Evolutionary conservation across 169 alveolate species (phyloP).

Genomic region (Eimeria tenella): DNA sequence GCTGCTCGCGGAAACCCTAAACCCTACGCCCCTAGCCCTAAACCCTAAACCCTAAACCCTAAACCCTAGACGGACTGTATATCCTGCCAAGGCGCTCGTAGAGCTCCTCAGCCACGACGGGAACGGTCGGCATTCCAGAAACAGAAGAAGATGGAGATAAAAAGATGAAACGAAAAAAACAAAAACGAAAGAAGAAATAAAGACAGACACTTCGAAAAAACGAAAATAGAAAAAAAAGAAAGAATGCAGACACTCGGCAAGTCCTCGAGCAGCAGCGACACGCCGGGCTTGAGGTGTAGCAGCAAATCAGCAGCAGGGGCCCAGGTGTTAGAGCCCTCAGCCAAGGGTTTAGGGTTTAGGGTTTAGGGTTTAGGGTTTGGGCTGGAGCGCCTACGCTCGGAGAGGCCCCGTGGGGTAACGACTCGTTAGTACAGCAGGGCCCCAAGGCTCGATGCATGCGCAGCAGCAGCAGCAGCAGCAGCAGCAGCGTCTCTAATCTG

Average conservation of each 20-base stretch:
- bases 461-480: neutral
- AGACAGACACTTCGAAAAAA: too few species aligned
- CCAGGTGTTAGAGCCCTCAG: too few species aligned
- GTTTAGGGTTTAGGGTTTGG: slow-evolving; percentile 27
- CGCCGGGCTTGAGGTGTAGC: neutral
- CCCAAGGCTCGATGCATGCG: neutral
- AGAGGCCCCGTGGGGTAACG: too few species aligned
- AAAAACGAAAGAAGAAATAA: neutral
- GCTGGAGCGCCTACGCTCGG: neutral
- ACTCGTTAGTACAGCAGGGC: neutral
- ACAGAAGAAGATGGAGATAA: too few species aligned
- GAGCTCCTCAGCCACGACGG: neutral
- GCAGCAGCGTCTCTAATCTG: neutral
- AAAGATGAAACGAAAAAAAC: neutral
- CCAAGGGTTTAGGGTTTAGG: slow-evolving; percentile 2
- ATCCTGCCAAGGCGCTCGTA: slow-evolving; percentile 1
- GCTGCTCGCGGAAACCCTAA: neutral
- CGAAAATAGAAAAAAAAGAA: neutral
- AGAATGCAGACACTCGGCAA: neutral
- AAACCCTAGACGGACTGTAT: slow-evolving; percentile 50
- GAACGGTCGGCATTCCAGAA: slow-evolving; percentile 20
- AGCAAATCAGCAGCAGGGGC: neutral
- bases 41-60: slow-evolving; percentile 21
- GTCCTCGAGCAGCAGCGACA: neutral
- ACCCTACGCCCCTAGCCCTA: slow-evolving; percentile 64